Evolutionary conservation across 352 stramenopile species (phyloP).

Genomic region (Aphanomyces euteiches): DNA sequence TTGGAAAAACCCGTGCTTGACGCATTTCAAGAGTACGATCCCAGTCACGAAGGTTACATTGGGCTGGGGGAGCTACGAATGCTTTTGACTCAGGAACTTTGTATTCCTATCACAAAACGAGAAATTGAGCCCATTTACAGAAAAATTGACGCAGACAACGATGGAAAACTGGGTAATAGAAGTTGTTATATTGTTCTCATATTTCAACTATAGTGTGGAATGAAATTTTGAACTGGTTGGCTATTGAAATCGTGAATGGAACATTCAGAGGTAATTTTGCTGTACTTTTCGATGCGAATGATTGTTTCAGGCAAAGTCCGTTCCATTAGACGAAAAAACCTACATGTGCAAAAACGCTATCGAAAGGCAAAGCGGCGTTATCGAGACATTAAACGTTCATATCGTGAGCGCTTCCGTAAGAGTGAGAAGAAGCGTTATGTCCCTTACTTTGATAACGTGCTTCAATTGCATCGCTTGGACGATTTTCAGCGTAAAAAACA

Average conservation of each 20-base stretch:
- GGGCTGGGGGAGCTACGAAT: conserved; percentile 16
- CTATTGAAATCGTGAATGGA: conserved; percentile 7
- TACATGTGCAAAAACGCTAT: conserved; percentile 24
- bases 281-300: background rate
- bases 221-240: conserved; percentile 22
- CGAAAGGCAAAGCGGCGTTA: background rate
- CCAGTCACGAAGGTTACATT: conserved; percentile 13
- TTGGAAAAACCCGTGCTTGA: conserved; percentile 27
- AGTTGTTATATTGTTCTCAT: background rate
- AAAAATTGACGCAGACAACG: conserved; percentile 9
- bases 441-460: conserved; percentile 11
- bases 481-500: conserved; percentile 43
- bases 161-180: conserved; percentile 20
- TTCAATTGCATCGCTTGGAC: conserved; percentile 19
- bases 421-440: background rate
- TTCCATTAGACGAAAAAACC: background rate
- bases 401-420: background rate
- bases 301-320: conserved; percentile 1
- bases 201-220: conserved; percentile 11
- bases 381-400: background rate
- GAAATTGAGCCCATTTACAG: background rate
- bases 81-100: conserved; percentile 24
- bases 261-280: background rate
- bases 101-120: conserved; percentile 8
- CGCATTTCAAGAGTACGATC: conserved; percentile 26